Evolutionary conservation across 2,329 filamentous ascomycete genomes (phyloP).

Genomic region (Leptographium lundbergii): DNA sequence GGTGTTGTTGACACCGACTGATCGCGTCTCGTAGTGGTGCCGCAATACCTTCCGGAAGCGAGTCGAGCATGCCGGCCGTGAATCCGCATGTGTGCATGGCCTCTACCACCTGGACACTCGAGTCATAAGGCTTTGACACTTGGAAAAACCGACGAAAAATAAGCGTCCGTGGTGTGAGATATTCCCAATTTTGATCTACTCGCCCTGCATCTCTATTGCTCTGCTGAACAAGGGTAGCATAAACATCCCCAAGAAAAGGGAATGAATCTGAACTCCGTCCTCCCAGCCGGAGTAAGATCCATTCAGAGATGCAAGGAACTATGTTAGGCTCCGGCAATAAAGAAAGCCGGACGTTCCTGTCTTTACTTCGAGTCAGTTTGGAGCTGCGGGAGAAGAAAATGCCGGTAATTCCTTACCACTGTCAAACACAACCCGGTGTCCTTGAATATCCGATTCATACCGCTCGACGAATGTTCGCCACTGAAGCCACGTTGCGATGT

Average conservation of each 20-base stretch:
- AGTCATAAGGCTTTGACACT: slow-evolving; percentile 36
- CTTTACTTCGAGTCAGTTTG: background rate
- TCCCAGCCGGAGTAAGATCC: slow-evolving; percentile 37
- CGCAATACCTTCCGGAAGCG: slow-evolving; percentile 73
- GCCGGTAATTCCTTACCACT: slow-evolving; percentile 20
- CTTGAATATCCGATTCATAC: slow-evolving; percentile 42
- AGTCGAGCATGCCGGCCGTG: slow-evolving; percentile 56
- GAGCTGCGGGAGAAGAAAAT: background rate
- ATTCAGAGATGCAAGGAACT: slow-evolving; percentile 31
- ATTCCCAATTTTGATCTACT: slow-evolving; percentile 27
- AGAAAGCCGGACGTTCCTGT: background rate
- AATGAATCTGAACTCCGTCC: slow-evolving; percentile 24
- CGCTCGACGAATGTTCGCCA: slow-evolving; percentile 42
- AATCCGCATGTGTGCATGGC: slow-evolving; percentile 61
- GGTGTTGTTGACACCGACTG: slow-evolving; percentile 68
- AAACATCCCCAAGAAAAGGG: slow-evolving; percentile 31
- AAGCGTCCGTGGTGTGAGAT: slow-evolving; percentile 51
- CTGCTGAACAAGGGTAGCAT: slow-evolving; percentile 25
- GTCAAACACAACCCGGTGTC: slow-evolving; percentile 26
- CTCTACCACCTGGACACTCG: slow-evolving; percentile 54
- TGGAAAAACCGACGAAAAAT: slow-evolving; percentile 58
- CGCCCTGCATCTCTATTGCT: slow-evolving; percentile 22
- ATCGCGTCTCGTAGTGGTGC: slow-evolving; percentile 74
- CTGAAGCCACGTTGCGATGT: slow-evolving; percentile 70
- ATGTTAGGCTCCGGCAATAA: slow-evolving; percentile 18